Evolutionary conservation across 2,329 filamentous ascomycete genomes (phyloP).

Genomic region (Ceratocystis lukuohia): DNA sequence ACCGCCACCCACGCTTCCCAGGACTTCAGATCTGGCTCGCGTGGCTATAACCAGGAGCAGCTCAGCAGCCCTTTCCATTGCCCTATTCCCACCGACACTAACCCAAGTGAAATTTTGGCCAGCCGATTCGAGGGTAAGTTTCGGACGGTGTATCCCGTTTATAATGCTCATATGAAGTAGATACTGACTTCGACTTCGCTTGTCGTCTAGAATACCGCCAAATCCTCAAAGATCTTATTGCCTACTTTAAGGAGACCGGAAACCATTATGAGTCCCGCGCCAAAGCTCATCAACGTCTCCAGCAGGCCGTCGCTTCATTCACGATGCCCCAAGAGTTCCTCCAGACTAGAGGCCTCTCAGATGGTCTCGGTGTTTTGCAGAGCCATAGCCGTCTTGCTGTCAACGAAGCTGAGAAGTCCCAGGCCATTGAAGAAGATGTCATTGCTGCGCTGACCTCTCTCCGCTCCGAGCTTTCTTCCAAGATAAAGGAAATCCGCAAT

Average conservation of each 20-base stretch:
- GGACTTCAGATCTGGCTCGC: neutral
- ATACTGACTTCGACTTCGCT: conserved; percentile 6
- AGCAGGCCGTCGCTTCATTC: conserved; percentile 72
- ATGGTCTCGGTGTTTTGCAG: conserved; percentile 68
- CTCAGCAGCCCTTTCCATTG: conserved; percentile 69
- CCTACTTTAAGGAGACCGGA: conserved; percentile 88
- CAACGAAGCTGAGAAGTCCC: conserved; percentile 71
- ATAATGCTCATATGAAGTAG: conserved; percentile 1
- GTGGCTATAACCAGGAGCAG: neutral
- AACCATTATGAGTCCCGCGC: conserved; percentile 73
- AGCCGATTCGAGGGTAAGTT: conserved; percentile 73
- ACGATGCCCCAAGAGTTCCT: conserved; percentile 63
- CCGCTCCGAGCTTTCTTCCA: conserved; percentile 77
- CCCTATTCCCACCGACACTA: conserved; percentile 75
- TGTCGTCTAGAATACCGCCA: conserved; percentile 67
- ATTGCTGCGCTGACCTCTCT: conserved; percentile 76
- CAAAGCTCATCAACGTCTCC: conserved; percentile 70
- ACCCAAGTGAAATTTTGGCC: conserved; percentile 75
- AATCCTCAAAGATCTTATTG: conserved; percentile 82
- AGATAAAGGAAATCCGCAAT: conserved; percentile 96
- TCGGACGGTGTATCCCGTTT: neutral
- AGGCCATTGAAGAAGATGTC: conserved; percentile 82
- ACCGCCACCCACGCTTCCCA: neutral
- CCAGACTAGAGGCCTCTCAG: conserved; percentile 67
- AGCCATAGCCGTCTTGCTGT: conserved; percentile 72